These are phyloP conservation scores for Colletotrichum agaves DNA, from an alignment of 2,329 filamentous ascomycete species.

Conservation along the genomic window DNA sequence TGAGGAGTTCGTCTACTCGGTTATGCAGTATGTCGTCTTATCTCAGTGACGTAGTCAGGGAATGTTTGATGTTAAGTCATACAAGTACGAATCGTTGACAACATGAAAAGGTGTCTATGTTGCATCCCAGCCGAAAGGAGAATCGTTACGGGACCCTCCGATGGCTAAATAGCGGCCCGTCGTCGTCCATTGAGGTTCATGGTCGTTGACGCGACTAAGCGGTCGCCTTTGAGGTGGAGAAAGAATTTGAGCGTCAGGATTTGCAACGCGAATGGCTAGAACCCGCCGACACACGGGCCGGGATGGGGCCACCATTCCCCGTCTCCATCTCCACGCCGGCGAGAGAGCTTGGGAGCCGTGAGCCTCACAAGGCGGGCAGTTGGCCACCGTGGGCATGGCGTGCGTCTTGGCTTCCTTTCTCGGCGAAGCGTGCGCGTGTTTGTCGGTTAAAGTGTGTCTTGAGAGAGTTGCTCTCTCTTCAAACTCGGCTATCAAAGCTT, in stretches of 20 bases:
- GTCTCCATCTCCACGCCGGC: neutral
- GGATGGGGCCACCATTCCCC: constrained; percentile 11
- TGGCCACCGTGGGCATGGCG: constrained; percentile 17
- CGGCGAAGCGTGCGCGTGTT: neutral
- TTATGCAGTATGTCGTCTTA: neutral
- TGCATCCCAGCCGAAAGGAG: neutral
- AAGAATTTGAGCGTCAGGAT: constrained; percentile 10
- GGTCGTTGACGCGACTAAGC: constrained; percentile 13
- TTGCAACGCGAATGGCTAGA: constrained; percentile 14
- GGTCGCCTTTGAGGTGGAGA: constrained; percentile 26
- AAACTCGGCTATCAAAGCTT: neutral
- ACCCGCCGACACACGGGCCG: constrained; percentile 3
- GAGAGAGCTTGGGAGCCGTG: neutral
- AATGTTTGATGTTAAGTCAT: constrained; percentile 7
- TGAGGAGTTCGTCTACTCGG: neutral
- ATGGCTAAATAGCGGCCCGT: constrained; percentile 22
- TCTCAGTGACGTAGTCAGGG: neutral
- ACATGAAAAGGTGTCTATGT: constrained; percentile 13
- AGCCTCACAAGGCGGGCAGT: constrained; percentile 19
- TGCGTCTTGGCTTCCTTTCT: constrained; percentile 36
- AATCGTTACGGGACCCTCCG: neutral
- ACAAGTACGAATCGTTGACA: neutral
- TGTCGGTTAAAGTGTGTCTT: constrained; percentile 2
- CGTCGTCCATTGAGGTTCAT: neutral
- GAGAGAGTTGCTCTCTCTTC: neutral